Evolutionary conservation across 495 filamentous ascomycete species (phyloP).

Genomic region (Penicillium turbatum): DNA sequence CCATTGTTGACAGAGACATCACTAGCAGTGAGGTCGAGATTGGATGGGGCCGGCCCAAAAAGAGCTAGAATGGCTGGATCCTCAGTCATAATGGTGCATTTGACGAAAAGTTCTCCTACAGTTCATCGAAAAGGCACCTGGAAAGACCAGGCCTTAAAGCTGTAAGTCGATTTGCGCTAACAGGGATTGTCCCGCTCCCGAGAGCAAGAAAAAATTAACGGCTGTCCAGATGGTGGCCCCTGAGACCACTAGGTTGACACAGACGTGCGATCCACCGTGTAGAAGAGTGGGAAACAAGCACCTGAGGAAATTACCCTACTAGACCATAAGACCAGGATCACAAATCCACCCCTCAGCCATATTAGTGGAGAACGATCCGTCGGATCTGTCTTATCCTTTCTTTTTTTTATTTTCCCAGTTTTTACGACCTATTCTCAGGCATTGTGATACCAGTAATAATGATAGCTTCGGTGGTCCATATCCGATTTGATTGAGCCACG

Average conservation of each 20-base stretch:
- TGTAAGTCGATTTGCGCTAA: background rate
- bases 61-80: slow-evolving; percentile 16
- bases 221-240: background rate
- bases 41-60: slow-evolving; percentile 26
- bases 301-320: background rate
- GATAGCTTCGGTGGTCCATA: no score
- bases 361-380: no score
- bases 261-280: background rate
- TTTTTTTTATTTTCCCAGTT: no score
- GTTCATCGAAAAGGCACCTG: background rate
- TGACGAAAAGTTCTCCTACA: background rate
- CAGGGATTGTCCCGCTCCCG: background rate
- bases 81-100: slow-evolving; percentile 9
- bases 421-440: no score
- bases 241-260: background rate
- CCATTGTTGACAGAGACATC: slow-evolving; percentile 12
- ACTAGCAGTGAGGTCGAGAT: slow-evolving; percentile 21
- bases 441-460: no score
- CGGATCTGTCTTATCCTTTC: no score
- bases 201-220: no score
- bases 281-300: background rate
- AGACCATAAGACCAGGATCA: background rate
- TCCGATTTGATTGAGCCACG: no score
- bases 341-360: no score
- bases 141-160: background rate